These are phyloP conservation scores for Trichoderma reesei DNA, from an alignment of 495 filamentous ascomycete genomes.

Conservation along the genomic window DNA sequence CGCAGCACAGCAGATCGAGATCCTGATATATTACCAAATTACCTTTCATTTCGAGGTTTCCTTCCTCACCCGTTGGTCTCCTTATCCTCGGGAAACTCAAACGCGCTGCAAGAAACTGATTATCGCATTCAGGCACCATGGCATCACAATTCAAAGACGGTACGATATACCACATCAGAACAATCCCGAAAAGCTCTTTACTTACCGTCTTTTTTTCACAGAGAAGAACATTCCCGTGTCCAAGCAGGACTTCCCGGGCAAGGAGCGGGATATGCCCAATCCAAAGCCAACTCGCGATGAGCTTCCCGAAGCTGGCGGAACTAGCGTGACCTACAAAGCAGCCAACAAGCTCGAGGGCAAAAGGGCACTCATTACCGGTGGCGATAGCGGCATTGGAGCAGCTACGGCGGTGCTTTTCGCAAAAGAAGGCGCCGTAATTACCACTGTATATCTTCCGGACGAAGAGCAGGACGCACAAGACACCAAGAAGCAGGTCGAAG, in stretches of 20 bases:
- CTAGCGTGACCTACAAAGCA: constrained; percentile 66
- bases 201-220: constrained; percentile 21
- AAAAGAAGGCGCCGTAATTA: constrained; percentile 69
- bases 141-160: constrained; percentile 45
- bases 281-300: constrained; percentile 53
- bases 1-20: background rate
- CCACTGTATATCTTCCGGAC: constrained; percentile 66
- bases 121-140: constrained; percentile 17
- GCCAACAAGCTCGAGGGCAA: constrained; percentile 68
- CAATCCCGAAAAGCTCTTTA: background rate
- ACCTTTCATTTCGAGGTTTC: background rate
- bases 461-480: constrained; percentile 71
- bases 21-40: too few species aligned
- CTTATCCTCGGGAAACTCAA: background rate
- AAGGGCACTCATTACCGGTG: constrained; percentile 72
- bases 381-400: constrained; percentile 74
- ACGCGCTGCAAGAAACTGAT: background rate
- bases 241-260: constrained; percentile 57
- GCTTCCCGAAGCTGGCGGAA: constrained; percentile 60
- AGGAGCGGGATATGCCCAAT: constrained; percentile 53
- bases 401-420: constrained; percentile 70
- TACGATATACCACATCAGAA: constrained; percentile 18
- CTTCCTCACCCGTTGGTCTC: background rate
- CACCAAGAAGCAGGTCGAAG: constrained; percentile 58
- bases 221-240: constrained; percentile 62